Percentiles rank a stretch among this genome's conserved stretches.
These are phyloP conservation scores for Mucor piriformis DNA, from an alignment of 371 early-diverging fungal genomes.

Conservation along the genomic window DNA sequence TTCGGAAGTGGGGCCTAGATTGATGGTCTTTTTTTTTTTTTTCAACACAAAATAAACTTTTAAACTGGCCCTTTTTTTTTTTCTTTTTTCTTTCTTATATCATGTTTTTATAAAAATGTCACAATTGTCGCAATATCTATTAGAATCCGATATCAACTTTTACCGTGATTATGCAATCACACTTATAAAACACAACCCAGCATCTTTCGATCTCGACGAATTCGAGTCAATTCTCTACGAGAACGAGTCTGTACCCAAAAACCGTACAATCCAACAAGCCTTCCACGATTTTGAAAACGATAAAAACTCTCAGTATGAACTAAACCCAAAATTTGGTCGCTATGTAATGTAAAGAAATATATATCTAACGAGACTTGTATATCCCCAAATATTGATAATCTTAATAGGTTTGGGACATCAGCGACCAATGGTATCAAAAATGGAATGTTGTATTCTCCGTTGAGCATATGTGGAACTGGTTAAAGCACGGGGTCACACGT, in stretches of 20 bases:
- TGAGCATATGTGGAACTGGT: conserved; percentile 52
- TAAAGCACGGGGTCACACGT: conserved; percentile 23
- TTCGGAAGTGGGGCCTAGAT: conserved; percentile 9
- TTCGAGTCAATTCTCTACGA: conserved; percentile 26
- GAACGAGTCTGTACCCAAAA: conserved; percentile 11
- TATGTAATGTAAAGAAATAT: conserved; percentile 33
- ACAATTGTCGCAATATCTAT: conserved; percentile 34
- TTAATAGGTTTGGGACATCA: conserved; percentile 47
- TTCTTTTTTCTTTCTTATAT: background rate
- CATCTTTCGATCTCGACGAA: conserved; percentile 41
- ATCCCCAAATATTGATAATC: too few relatives aligned
- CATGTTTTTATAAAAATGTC: conserved; percentile 9
- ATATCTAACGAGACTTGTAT: background rate
- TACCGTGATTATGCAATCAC: conserved; percentile 43
- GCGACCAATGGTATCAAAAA: conserved; percentile 54
- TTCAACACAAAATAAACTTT: background rate
- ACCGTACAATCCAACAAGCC: conserved; percentile 27
- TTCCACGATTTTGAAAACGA: conserved; percentile 32
- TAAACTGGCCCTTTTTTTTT: background rate
- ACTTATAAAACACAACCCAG: conserved; percentile 28
- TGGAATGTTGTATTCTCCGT: conserved; percentile 48
- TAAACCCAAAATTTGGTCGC: conserved; percentile 46
- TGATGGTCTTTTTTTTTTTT: conserved; percentile 9
- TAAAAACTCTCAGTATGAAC: conserved; percentile 41
- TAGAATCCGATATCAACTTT: conserved; percentile 39